Conservation (phyloP, 2,329 filamentous ascomycete genomes). For the Zalaria obscura region DNA sequence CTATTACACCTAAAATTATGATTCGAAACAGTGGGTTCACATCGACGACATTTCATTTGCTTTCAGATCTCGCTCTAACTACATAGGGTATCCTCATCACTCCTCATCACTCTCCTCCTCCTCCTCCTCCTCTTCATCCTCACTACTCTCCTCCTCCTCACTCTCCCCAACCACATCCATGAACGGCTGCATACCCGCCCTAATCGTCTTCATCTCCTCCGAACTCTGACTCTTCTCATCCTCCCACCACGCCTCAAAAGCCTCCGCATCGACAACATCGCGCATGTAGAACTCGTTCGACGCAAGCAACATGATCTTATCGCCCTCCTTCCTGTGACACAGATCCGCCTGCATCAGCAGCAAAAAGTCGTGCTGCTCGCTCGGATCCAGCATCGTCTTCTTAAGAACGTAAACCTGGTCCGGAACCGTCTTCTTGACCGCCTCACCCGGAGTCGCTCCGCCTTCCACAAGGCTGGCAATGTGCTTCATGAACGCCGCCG, state of each 20-base stretch:
- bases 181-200: constrained; percentile 60
- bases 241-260: constrained; percentile 77
- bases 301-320: constrained; percentile 58
- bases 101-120: constrained; percentile 14
- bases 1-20: too few relatives aligned
- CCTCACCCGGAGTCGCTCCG: constrained; percentile 20
- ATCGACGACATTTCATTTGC: too few relatives aligned
- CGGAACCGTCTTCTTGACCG: constrained; percentile 25
- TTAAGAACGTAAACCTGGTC: constrained; percentile 46
- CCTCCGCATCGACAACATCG: constrained; percentile 81
- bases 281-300: constrained; percentile 74
- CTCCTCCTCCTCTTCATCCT: constrained; percentile 39
- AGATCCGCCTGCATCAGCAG: constrained; percentile 72
- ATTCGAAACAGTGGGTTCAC: too few relatives aligned
- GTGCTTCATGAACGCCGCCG: constrained; percentile 70
- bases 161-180: constrained; percentile 72
- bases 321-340: constrained; percentile 46
- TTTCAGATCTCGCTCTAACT: too few relatives aligned
- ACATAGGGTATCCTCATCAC: too few relatives aligned
- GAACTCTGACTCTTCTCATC: constrained; percentile 54
- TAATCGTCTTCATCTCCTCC: constrained; percentile 55
- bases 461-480: constrained; percentile 54
- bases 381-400: constrained; percentile 44
- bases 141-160: constrained; percentile 51
- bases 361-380: constrained; percentile 51